phyloP scores from a whole-genome alignment of 1,284 basidiomycete species.

The Rhodotorula sp. region DNA sequence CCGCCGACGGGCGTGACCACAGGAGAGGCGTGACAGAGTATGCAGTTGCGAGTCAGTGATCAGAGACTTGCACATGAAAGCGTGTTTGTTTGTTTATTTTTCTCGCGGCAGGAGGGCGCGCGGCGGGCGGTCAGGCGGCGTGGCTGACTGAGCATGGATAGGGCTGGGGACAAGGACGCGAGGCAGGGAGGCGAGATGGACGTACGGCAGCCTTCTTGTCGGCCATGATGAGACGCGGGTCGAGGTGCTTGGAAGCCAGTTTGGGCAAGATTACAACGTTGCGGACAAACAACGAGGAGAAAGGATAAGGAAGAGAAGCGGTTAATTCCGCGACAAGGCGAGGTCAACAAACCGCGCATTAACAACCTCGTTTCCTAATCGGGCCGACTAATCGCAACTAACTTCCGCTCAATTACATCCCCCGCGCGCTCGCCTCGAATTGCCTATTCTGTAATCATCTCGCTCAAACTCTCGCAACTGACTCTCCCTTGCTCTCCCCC shows the following conservation, averaged over 20 bases:
- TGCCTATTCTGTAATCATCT: background rate
- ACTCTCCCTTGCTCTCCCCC: too few relatives aligned
- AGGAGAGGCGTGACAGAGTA: too few relatives aligned
- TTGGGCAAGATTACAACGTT: background rate
- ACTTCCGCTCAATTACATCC: background rate
- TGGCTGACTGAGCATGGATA: background rate
- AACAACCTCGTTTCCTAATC: background rate
- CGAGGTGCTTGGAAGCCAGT: conserved; percentile 13
- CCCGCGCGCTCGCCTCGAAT: too few relatives aligned
- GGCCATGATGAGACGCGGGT: conserved; percentile 21
- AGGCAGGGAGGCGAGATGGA: conserved; percentile 1
- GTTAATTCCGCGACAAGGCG: background rate
- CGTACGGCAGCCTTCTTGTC: conserved; percentile 23
- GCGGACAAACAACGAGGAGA: background rate
- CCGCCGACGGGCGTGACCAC: background rate
- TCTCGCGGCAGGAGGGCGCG: background rate
- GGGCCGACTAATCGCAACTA: background rate
- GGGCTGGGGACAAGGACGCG: background rate
- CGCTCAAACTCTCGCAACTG: too few relatives aligned
- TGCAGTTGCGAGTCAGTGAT: too few relatives aligned
- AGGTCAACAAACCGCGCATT: background rate
- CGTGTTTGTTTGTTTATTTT: background rate
- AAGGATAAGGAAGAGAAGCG: background rate
- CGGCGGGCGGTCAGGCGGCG: too few relatives aligned
- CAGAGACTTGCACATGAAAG: too few relatives aligned